Percentiles rank a stretch among this genome's conserved stretches.
phyloP scores from a whole-genome alignment of 805 yeast species.

The Clavispora santaluciae region DNA sequence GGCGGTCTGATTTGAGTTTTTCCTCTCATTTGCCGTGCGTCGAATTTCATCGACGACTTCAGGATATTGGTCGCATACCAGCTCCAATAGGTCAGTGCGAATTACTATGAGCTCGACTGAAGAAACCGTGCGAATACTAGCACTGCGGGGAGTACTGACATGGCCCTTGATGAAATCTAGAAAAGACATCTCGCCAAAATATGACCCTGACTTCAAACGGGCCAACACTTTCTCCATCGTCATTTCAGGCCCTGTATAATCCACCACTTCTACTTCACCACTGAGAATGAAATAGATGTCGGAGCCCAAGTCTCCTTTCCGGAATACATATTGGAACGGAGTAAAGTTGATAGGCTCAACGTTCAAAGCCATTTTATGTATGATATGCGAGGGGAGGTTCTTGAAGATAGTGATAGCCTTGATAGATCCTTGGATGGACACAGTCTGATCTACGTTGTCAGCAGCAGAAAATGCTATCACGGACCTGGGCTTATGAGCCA shows the following conservation, averaged over 20 bases:
- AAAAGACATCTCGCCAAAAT: slow-evolving; percentile 77
- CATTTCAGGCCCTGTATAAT: slow-evolving; percentile 11
- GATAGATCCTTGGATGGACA: slow-evolving; percentile 54
- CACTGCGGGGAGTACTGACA: slow-evolving; percentile 42
- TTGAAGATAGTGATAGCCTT: slow-evolving; percentile 56
- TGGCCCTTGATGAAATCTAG: slow-evolving; percentile 40
- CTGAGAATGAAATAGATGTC: slow-evolving; percentile 63
- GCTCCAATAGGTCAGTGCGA: slow-evolving; percentile 49
- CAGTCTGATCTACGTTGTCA: slow-evolving; percentile 46
- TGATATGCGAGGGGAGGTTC: slow-evolving; percentile 50
- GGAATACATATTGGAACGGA: slow-evolving; percentile 57
- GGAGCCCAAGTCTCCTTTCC: slow-evolving; percentile 54
- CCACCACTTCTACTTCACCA: slow-evolving; percentile 70
- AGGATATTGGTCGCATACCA: slow-evolving; percentile 56
- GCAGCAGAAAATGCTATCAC: slow-evolving; percentile 4
- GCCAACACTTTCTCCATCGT: slow-evolving; percentile 45
- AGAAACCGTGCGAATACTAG: slow-evolving; percentile 59
- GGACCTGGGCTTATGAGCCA: slow-evolving; percentile 6
- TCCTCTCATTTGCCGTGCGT: slow-evolving; percentile 54
- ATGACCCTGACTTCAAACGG: slow-evolving; percentile 56
- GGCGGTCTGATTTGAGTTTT: slow-evolving; percentile 10
- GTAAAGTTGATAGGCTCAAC: slow-evolving; percentile 52
- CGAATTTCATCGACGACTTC: slow-evolving; percentile 54
- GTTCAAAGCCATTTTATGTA: slow-evolving; percentile 60
- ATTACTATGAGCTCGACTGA: slow-evolving; percentile 58